Evolutionary conservation across 257 asterid genomes (phyloP).

Genomic region (Solanum habrochaites): DNA sequence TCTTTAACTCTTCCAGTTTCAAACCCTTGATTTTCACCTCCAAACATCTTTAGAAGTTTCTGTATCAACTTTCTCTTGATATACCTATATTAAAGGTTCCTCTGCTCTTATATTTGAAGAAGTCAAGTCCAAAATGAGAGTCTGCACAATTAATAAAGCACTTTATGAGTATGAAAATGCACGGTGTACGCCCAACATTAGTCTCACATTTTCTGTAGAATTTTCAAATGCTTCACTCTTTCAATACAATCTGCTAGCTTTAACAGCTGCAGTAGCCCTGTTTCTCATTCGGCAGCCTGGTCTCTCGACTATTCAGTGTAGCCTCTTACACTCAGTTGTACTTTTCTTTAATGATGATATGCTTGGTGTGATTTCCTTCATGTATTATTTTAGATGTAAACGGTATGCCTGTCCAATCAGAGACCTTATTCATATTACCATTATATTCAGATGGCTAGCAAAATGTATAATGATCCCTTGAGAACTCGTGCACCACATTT

Average conservation of each 20-base stretch:
- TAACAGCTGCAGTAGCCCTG: conserved; percentile 74
- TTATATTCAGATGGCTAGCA: conserved; percentile 41
- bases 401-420: background rate
- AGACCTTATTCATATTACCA: background rate
- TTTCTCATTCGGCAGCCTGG: conserved; percentile 72
- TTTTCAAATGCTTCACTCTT: conserved; percentile 78
- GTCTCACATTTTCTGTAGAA: conserved; percentile 75
- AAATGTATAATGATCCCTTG: conserved; percentile 40
- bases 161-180: conserved; percentile 89
- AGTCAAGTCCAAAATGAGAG: conserved; percentile 79
- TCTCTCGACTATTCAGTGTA: conserved; percentile 37
- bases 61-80: conserved; percentile 41
- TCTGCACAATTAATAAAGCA: conserved; percentile 83
- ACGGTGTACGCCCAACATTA: conserved; percentile 64
- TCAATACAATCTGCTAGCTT: conserved; percentile 74
- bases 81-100: background rate
- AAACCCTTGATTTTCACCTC: conserved; percentile 70
- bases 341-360: background rate
- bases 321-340: conserved; percentile 41
- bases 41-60: conserved; percentile 61
- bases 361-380: background rate
- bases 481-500: conserved; percentile 55
- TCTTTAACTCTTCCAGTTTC: conserved; percentile 62
- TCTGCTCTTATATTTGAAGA: conserved; percentile 67
- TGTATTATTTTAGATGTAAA: background rate